Percentiles rank a stretch among this genome's conserved stretches.
Conservation (phyloP, 108 stramenopile genomes). For the Mayamaea pseudoterrestris region DNA sequence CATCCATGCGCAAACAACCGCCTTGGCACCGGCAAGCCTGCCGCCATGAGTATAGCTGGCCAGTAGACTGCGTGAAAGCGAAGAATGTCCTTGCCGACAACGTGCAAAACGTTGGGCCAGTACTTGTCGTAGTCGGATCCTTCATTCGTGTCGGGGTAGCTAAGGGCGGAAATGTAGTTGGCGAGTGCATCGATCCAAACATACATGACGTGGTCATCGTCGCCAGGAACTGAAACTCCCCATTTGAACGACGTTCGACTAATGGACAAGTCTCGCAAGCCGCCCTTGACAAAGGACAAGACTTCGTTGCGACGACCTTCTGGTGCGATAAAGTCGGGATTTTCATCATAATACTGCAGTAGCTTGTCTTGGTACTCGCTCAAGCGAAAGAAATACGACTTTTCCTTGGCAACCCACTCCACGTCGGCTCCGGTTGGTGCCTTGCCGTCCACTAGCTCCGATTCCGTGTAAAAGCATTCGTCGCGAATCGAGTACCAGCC, state of each 20-base stretch:
- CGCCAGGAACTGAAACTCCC: conserved; percentile 90
- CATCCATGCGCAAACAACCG: conserved; percentile 95
- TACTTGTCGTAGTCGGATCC: conserved; percentile 40
- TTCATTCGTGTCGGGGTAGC: conserved; percentile 60
- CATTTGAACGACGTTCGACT: conserved; percentile 86
- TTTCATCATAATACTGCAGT: conserved; percentile 60
- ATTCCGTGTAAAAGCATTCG: conserved; percentile 93
- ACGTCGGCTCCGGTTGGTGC: conserved; percentile 91
- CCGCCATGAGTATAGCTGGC: conserved; percentile 96
- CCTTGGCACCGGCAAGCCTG: conserved; percentile 83
- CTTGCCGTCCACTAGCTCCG: conserved; percentile 87
- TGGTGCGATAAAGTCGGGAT: conserved; percentile 89
- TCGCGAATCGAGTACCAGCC: conserved; percentile 98
- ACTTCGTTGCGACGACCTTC: conserved; percentile 79
- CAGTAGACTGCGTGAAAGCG: conserved; percentile 97
- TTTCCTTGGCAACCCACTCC: conserved; percentile 90
- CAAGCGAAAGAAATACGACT: conserved; percentile 93
- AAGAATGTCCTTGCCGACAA: conserved; percentile 98
- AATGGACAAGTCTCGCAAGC: conserved; percentile 84
- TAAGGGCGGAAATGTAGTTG: conserved; percentile 92
- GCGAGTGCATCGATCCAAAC: conserved; percentile 97
- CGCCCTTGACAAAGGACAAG: conserved; percentile 74
- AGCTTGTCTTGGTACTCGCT: conserved; percentile 70
- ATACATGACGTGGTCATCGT: conserved; percentile 89
- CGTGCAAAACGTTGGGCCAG: conserved; percentile 87